A percentile compares a stretch with the other conserved stretches of the same genome.
phyloP scores from a whole-genome alignment of 495 filamentous ascomycete species.

The Aspergillus funiculosus region DNA sequence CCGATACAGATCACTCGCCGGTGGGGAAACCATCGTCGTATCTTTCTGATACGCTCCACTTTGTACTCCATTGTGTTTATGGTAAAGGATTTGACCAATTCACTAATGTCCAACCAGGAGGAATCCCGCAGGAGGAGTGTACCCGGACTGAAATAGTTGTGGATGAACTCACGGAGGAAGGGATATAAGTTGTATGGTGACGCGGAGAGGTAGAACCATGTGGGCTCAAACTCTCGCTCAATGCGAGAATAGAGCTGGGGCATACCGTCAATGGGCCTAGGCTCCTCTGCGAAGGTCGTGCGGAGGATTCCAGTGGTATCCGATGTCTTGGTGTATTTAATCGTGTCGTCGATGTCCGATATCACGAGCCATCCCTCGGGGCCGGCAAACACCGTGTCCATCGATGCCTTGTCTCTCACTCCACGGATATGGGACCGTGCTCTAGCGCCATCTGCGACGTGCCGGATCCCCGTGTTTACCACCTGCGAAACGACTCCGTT shows the following conservation, averaged over 20 bases:
- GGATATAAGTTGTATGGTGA: slow-evolving; percentile 93
- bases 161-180: slow-evolving; percentile 67
- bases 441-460: slow-evolving; percentile 27
- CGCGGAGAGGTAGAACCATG: slow-evolving; percentile 91
- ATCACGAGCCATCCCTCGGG: slow-evolving; percentile 83
- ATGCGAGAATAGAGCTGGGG: slow-evolving; percentile 71
- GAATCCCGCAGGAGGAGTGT: slow-evolving; percentile 80
- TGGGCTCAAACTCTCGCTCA: slow-evolving; percentile 51
- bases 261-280: slow-evolving; percentile 70
- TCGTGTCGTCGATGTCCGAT: slow-evolving; percentile 93
- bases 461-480: slow-evolving; percentile 32
- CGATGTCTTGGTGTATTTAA: slow-evolving; percentile 82
- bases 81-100: slow-evolving; percentile 73
- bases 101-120: slow-evolving; percentile 76
- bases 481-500: slow-evolving; percentile 65
- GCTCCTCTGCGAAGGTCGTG: slow-evolving; percentile 74
- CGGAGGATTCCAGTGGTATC: slow-evolving; percentile 71
- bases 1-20: slow-evolving; percentile 79
- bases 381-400: slow-evolving; percentile 66
- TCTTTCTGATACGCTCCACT: slow-evolving; percentile 67
- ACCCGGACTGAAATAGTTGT: slow-evolving; percentile 65
- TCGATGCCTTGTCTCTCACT: slow-evolving; percentile 42
- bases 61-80: slow-evolving; percentile 85
- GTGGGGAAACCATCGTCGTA: slow-evolving; percentile 68
- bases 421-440: slow-evolving; percentile 31